Evolutionary conservation across 1,284 basidiomycete genomes (phyloP), one percentile per base, ranked within the genome.

Genomic region (Ustanciosporium gigantosporum): DNA sequence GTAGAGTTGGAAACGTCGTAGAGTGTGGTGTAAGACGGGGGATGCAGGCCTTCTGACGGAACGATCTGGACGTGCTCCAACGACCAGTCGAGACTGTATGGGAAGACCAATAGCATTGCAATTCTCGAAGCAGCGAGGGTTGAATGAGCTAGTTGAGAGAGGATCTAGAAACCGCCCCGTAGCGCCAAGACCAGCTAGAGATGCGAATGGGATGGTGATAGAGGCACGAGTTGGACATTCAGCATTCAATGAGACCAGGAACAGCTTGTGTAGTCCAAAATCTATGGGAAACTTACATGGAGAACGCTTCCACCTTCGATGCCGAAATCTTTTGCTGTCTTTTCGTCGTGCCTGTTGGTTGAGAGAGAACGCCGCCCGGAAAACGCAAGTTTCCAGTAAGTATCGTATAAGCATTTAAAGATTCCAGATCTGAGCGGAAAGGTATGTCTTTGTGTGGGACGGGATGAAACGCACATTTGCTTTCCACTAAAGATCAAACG

Each of bases 401-500:
- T n/a, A 9, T 9, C 11, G 11, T 29, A 9, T 9, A 29, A 9
- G n/a, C 27, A 29, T n/a, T 29, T n/a, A n/a, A n/a, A 11, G 11
- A n/a, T 19, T 19, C 32, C 9, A 35, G 32, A 35, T 35, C 11
- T 29, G 27, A 11, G 9, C 9, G 27, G 9, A 29, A 29, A 29
- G n/a, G 27, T n/a, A 29, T 9, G 11, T n/a, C n/a, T 29, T 11
- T 9, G 27, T 29, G 27, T 11, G 27, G 9, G 11, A 11, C 27
- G 27, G 9, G n/a, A 29, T 29, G 9, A 8, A 83, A 84, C 91
- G 78, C 73, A 96, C 95, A 98, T 89, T 76, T 96, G 94, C 79
- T 94, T 87, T 36, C 95, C 95, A 72, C 86, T 82, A 79, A 89
- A 97, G 79, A 98, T 98, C 71, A 99, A 81, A 53, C 95, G 86